These are phyloP conservation scores for Zygotorulaspora mrakii DNA, from an alignment of 1,139 yeast species.

Conservation along the genomic window DNA sequence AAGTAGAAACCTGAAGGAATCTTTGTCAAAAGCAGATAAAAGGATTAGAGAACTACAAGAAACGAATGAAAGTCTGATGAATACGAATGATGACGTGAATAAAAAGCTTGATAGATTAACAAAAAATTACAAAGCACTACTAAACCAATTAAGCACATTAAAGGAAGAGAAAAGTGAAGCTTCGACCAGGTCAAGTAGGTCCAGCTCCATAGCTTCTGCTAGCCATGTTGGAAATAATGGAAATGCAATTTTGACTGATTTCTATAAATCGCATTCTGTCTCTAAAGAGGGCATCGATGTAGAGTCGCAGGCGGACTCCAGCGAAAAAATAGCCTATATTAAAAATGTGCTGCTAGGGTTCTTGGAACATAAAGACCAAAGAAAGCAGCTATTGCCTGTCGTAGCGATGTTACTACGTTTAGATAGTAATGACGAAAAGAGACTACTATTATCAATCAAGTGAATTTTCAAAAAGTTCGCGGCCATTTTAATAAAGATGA, in stretches of 20 bases:
- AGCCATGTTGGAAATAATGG: conserved; percentile 12
- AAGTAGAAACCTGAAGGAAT: conserved; percentile 47
- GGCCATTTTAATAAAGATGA: conserved; percentile 1
- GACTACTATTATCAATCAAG: conserved; percentile 59
- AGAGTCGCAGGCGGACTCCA: conserved; percentile 31
- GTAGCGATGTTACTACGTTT: conserved; percentile 69
- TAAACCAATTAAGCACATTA: conserved; percentile 51
- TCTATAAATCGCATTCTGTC: conserved; percentile 11
- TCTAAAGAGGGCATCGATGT: conserved; percentile 12
- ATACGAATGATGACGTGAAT: conserved; percentile 63
- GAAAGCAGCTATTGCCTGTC: conserved; percentile 80
- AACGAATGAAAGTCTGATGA: conserved; percentile 55
- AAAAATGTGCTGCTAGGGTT: conserved; percentile 86
- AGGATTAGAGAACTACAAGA: conserved; percentile 55
- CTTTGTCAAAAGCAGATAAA: conserved; percentile 49
- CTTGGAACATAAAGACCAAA: conserved; percentile 87
- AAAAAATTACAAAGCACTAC: conserved; percentile 57
- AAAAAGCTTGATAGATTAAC: conserved; percentile 62
- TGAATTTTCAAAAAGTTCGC: conserved; percentile 26
- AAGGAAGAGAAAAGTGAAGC: conserved; percentile 34
- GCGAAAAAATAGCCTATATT: conserved; percentile 63
- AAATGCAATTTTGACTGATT: conserved; percentile 3
- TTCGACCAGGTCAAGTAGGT: conserved; percentile 27
- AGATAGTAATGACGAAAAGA: conserved; percentile 64
- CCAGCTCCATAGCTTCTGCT: conserved; percentile 26